Percentiles rank a stretch among this genome's conserved stretches.
phyloP scores from a whole-genome alignment of 305 asterid species.

The Rubia peregrina region DNA sequence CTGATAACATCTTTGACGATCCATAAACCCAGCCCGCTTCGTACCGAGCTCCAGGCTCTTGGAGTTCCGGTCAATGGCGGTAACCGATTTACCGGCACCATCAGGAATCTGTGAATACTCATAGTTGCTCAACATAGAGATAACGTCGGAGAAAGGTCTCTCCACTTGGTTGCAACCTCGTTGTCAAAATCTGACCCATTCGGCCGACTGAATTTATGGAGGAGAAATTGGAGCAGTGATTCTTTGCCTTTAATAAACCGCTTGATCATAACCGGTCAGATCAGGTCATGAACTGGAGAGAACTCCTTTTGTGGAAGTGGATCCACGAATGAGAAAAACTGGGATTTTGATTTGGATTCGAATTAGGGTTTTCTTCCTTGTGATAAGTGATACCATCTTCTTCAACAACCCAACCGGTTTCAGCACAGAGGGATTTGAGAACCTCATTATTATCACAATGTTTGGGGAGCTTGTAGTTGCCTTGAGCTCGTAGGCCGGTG shows the following conservation, averaged over 20 bases:
- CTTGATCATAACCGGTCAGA: conserved; percentile 3
- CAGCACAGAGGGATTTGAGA: too few relatives aligned
- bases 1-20: conserved; percentile 66
- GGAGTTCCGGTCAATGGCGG: conserved; percentile 29
- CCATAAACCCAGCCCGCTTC: conserved; percentile 35
- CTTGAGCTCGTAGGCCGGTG: too few relatives aligned
- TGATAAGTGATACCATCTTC: too few relatives aligned
- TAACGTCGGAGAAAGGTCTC: conserved; percentile 38
- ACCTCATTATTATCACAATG: too few relatives aligned
- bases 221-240: conserved; percentile 38
- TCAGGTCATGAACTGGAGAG: too few relatives aligned
- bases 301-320: too few relatives aligned
- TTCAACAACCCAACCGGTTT: too few relatives aligned
- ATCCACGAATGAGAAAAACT: too few relatives aligned
- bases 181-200: conserved; percentile 25
- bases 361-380: too few relatives aligned
- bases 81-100: not conserved
- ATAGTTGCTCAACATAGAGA: conserved; percentile 27
- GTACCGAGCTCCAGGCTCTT: conserved; percentile 19
- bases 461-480: too few relatives aligned
- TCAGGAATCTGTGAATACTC: conserved; percentile 29
- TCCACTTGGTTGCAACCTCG: conserved; percentile 30
- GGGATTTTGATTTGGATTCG: too few relatives aligned
- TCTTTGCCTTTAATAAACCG: conserved; percentile 43
- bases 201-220: conserved; percentile 19